A percentile compares a stretch with the other conserved stretches of the same genome.
phyloP scores from a whole-genome alignment of 192 early-diverging fungal genomes.

The Rhizophagus clarus region DNA sequence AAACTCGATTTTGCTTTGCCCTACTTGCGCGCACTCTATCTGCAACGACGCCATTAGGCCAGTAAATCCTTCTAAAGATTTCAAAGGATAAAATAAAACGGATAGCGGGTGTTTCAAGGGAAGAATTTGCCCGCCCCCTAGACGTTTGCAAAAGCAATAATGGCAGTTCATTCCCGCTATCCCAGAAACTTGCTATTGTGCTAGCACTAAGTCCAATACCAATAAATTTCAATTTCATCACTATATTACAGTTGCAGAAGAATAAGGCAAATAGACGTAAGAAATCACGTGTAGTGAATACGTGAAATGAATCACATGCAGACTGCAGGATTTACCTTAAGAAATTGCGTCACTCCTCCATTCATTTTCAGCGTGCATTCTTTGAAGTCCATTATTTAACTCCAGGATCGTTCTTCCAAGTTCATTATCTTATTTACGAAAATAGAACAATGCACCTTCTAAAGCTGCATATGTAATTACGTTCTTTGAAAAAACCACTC shows the following conservation, averaged over 20 bases:
- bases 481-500: background rate
- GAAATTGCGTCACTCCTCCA: background rate
- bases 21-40: no score
- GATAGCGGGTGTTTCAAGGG: no score
- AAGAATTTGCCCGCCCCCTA: no score
- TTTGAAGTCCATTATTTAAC: background rate
- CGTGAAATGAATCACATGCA: no score
- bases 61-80: no score
- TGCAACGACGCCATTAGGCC: no score
- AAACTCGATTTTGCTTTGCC: no score
- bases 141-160: no score
- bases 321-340: background rate
- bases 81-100: no score
- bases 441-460: background rate
- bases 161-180: no score
- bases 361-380: background rate
- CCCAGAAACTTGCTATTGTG: background rate
- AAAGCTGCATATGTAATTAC: background rate
- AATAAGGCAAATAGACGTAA: no score
- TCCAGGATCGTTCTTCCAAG: background rate
- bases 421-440: background rate
- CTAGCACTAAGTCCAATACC: background rate
- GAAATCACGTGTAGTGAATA: background rate
- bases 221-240: background rate
- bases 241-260: background rate